phyloP scores from a whole-genome alignment of 2,329 filamentous ascomycete species.

The Pleoardoris graminearum region DNA sequence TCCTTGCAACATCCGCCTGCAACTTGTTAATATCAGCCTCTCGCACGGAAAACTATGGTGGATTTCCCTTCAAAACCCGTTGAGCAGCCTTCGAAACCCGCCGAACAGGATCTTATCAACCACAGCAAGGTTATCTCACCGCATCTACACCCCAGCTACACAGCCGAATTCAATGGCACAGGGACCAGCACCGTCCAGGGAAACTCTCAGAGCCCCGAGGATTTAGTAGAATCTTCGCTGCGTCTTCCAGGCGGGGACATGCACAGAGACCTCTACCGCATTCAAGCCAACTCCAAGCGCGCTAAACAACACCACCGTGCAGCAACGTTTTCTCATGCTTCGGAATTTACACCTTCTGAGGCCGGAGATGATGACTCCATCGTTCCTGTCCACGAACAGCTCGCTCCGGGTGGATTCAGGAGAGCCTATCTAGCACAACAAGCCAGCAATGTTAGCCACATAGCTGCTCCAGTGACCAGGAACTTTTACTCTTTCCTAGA shows the following conservation, averaged over 20 bases:
- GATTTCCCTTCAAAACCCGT: no score
- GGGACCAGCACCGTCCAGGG: slow-evolving; percentile 28
- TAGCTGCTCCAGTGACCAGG: slow-evolving; percentile 61
- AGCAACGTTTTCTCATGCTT: slow-evolving; percentile 67
- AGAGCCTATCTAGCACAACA: slow-evolving; percentile 55
- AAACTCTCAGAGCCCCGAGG: slow-evolving; percentile 28
- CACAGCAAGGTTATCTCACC: slow-evolving; percentile 46
- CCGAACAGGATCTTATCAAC: slow-evolving; percentile 30
- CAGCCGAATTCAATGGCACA: slow-evolving; percentile 53
- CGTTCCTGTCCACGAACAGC: slow-evolving; percentile 48
- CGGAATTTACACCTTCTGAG: slow-evolving; percentile 30
- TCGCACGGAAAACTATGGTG: no score
- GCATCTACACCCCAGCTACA: slow-evolving; percentile 49
- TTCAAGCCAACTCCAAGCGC: slow-evolving; percentile 61
- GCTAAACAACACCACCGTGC: slow-evolving; percentile 58
- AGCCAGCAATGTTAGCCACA: slow-evolving; percentile 46
- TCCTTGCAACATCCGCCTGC: background rate
- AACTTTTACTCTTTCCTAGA: slow-evolving; percentile 78
- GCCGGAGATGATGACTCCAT: slow-evolving; percentile 42
- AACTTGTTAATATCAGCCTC: background rate
- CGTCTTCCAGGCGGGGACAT: slow-evolving; percentile 76
- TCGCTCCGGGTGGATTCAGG: slow-evolving; percentile 58
- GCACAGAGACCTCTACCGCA: slow-evolving; percentile 76
- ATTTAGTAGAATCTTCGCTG: slow-evolving; percentile 64
- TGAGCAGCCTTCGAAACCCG: slow-evolving; percentile 26